Evolutionary conservation across 2,329 filamentous ascomycete genomes (phyloP), one percentile per base, ranked within the genome.

Genomic region (Capronia coronata): DNA sequence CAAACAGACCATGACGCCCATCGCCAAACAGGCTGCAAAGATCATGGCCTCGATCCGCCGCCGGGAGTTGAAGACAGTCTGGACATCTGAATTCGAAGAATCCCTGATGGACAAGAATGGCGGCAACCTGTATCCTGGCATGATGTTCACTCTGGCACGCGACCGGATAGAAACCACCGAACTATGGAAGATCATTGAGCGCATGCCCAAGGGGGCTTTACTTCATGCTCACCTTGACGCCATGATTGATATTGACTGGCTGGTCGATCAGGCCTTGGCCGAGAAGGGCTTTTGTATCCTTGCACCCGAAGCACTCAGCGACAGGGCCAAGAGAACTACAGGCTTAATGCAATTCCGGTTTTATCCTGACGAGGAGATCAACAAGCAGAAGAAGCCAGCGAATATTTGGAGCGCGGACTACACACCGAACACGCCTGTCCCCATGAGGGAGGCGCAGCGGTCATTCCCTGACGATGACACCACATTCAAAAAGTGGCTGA

Each of bases 111-210:
- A 78, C 56, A 70, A 79, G 48, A 71, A 71, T 21, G 74, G 80
- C 59, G 76, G 80, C 53, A 79, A 81, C 58, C 72, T 91, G 43
- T 87, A 86, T 64, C 88, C 88, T 0, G 90, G 90, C 9, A 94
- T 95, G 84, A 93, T 94, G 86, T 96, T 95, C 68, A 83, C 79
- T 29, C 75, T 91, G 29, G 88, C 88, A 59, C 91, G 89, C 67
- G 78, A 82, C n/a, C 80, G 81, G 30, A 94, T 95, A 80, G 87
- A 94, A 68, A 45, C 43, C n/a, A 94, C 87, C 11, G 82, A 82
- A 62, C 74, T 96, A 19, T 97, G 88, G 88, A 77, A 81, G 57
- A 93, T 96, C 60, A 78, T 95, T 13, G 79, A 83, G 51, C 78
- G 74, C 56, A 88, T 97, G 86, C 91, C 91, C 22, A 97, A 97